A percentile compares a stretch with the other conserved stretches of the same genome.
phyloP scores from a whole-genome alignment of 768 basidiomycete species.

The Tubosaeta sp. region DNA sequence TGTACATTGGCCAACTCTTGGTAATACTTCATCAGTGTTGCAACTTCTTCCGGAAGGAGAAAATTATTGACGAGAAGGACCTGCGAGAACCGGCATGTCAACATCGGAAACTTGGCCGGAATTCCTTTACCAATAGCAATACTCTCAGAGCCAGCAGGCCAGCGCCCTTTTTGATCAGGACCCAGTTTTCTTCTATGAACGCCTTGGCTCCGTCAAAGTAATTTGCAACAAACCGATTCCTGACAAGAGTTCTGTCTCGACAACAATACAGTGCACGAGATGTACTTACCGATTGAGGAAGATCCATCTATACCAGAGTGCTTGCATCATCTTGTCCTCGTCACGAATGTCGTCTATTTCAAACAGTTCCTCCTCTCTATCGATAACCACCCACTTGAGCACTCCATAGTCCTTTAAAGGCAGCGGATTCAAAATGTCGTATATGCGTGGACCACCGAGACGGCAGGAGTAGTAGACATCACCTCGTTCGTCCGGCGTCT shows the following conservation, averaged over 20 bases:
- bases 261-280: not conserved
- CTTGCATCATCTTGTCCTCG: conserved; percentile 76
- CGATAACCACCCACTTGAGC: conserved; percentile 63
- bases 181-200: conserved; percentile 62
- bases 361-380: conserved; percentile 73
- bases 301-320: conserved; percentile 77
- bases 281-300: conserved; percentile 50
- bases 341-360: conserved; percentile 67
- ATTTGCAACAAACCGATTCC: conserved; percentile 51
- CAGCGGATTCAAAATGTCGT: conserved; percentile 57
- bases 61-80: conserved; percentile 52
- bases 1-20: conserved; percentile 46
- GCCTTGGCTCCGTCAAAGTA: conserved; percentile 48
- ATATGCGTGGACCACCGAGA: conserved; percentile 59
- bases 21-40: conserved; percentile 49
- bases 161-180: conserved; percentile 63
- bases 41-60: conserved; percentile 47
- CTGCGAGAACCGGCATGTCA: conserved; percentile 29
- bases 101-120: not conserved
- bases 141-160: conserved; percentile 61
- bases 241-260: conserved; percentile 20
- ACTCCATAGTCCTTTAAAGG: conserved; percentile 61
- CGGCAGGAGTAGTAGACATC: conserved; percentile 59
- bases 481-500: conserved; percentile 40
- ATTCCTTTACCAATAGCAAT: conserved; percentile 51